A percentile compares a stretch with the other conserved stretches of the same genome.
phyloP scores from a whole-genome alignment of 345 rosid genomes.

The Schrenkiella parvula region DNA sequence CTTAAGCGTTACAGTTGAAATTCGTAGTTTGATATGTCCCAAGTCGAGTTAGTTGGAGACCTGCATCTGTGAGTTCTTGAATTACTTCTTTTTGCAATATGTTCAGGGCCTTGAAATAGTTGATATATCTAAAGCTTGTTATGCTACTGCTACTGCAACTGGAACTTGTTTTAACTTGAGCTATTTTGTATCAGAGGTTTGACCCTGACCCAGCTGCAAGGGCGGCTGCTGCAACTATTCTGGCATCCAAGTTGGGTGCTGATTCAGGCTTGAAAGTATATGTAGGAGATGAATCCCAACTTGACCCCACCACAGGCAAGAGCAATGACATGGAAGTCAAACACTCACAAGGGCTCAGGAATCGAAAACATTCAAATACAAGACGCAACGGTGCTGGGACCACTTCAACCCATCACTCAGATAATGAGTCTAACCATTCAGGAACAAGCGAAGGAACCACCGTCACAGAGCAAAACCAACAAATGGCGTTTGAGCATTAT shows the following conservation, averaged over 20 bases:
- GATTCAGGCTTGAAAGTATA: constrained; percentile 82
- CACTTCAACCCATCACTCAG: constrained; percentile 31
- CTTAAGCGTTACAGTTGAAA: not conserved
- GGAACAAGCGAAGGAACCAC: constrained; percentile 28
- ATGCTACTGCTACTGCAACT: not conserved
- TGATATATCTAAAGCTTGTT: not conserved
- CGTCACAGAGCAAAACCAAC: constrained; percentile 42
- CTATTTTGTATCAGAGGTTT: constrained; percentile 56
- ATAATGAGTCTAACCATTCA: constrained; percentile 41
- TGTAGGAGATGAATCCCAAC: constrained; percentile 55
- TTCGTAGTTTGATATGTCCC: not conserved
- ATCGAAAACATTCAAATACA: constrained; percentile 49
- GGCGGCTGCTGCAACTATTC: constrained; percentile 94
- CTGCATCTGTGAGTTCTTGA: not conserved
- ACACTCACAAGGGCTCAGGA: constrained; percentile 62
- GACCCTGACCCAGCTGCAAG: constrained; percentile 97
- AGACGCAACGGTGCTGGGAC: constrained; percentile 46
- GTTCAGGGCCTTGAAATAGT: not conserved
- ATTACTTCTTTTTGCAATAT: not conserved
- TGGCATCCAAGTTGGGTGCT: constrained; percentile 92
- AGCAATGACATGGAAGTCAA: constrained; percentile 50
- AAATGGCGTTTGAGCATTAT: constrained; percentile 62
- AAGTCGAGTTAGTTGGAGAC: not conserved
- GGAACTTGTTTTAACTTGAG: not conserved
- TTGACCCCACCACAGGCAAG: constrained; percentile 40